These are phyloP conservation scores for Lizonia empirigonia DNA, from an alignment of 2,329 filamentous ascomycete species.

Conservation along the genomic window DNA sequence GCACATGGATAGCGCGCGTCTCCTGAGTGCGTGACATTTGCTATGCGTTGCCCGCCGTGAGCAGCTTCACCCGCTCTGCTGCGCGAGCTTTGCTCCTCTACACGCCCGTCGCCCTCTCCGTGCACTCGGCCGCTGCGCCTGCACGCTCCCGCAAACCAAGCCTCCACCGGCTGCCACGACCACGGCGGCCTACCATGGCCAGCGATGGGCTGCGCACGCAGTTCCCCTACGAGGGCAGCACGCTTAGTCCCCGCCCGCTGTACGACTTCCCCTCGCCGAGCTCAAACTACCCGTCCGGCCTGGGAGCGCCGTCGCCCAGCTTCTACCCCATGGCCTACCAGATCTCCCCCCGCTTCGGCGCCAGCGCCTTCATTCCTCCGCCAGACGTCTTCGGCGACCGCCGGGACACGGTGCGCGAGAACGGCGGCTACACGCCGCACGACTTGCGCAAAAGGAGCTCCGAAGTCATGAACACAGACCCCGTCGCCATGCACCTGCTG, in stretches of 20 bases:
- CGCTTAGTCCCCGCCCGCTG: constrained; percentile 38
- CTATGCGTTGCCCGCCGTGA: constrained; percentile 41
- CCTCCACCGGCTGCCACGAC: constrained; percentile 4
- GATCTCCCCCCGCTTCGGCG: constrained; percentile 44
- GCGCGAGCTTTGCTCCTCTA: constrained; percentile 33
- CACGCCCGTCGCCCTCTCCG: constrained; percentile 29
- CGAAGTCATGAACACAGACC: constrained; percentile 54
- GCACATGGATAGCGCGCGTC: constrained; percentile 18
- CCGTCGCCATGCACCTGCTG: constrained; percentile 84
- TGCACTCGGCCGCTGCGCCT: constrained; percentile 29
- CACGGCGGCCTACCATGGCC: constrained; percentile 32
- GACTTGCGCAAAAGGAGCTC: constrained; percentile 38
- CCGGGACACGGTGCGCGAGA: constrained; percentile 34
- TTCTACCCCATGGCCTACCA: constrained; percentile 48
- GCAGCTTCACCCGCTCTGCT: constrained; percentile 31
- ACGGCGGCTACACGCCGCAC: constrained; percentile 37
- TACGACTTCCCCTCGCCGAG: constrained; percentile 48
- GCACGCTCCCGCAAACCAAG: constrained; percentile 20
- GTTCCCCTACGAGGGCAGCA: constrained; percentile 40
- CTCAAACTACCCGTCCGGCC: constrained; percentile 46
- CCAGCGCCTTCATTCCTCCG: constrained; percentile 47
- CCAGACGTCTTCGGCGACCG: constrained; percentile 46
- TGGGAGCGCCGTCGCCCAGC: constrained; percentile 39
- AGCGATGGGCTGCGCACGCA: constrained; percentile 45
- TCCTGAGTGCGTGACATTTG: constrained; percentile 15